Evolutionary conservation across 2,329 filamentous ascomycete species (phyloP).

Genomic region (Cytospora piceae): DNA sequence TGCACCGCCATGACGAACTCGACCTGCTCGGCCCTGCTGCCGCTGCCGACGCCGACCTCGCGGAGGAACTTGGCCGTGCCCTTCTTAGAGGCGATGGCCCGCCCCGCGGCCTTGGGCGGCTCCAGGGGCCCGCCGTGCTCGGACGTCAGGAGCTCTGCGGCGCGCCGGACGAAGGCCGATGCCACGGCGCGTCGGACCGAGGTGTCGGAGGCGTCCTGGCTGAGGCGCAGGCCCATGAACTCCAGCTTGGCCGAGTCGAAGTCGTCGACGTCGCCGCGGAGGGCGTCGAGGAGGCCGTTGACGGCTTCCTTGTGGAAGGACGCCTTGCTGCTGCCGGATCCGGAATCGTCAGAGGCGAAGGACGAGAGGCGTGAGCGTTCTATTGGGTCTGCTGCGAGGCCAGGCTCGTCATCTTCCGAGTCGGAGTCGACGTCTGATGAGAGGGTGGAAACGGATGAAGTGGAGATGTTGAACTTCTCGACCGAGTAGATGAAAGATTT

Average conservation of each 20-base stretch:
- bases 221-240: slow-evolving; percentile 89
- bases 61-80: slow-evolving; percentile 60
- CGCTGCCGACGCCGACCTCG: slow-evolving; percentile 65
- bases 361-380: slow-evolving; percentile 67
- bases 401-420: slow-evolving; percentile 61
- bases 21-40: slow-evolving; percentile 76
- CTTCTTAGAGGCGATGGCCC: slow-evolving; percentile 57
- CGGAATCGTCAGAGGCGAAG: slow-evolving; percentile 73
- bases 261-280: slow-evolving; percentile 74
- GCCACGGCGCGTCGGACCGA: slow-evolving; percentile 88
- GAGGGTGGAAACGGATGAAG: slow-evolving; percentile 60
- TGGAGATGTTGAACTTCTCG: slow-evolving; percentile 56
- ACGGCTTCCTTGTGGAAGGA: slow-evolving; percentile 88
- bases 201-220: slow-evolving; percentile 85
- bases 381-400: slow-evolving; percentile 33
- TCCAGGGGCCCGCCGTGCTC: slow-evolving; percentile 56
- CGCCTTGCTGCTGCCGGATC: slow-evolving; percentile 44
- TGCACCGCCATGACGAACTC: slow-evolving; percentile 85
- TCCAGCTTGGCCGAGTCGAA: slow-evolving; percentile 86
- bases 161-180: slow-evolving; percentile 80
- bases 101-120: slow-evolving; percentile 66
- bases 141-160: slow-evolving; percentile 66
- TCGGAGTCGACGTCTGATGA: slow-evolving; percentile 67
- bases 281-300: slow-evolving; percentile 80
- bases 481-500: slow-evolving; percentile 60